Percentiles rank a stretch among this genome's conserved stretches.
phyloP scores from a whole-genome alignment of 2,329 filamentous ascomycete species.

The Aspergillus clavatus region DNA sequence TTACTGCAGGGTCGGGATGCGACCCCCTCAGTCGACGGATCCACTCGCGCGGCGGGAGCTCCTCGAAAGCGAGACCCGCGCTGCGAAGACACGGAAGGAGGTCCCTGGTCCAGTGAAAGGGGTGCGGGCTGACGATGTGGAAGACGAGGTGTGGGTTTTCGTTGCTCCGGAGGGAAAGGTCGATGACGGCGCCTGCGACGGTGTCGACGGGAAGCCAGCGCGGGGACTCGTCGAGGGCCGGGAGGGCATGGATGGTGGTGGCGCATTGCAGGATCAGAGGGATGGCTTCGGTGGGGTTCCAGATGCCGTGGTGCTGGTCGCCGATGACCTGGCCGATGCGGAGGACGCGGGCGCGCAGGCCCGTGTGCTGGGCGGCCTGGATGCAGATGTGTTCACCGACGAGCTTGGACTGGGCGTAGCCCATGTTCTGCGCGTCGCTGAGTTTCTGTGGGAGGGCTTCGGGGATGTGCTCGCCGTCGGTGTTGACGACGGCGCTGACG shows the following conservation, averaged over 20 bases:
- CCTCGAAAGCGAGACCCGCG: constrained; percentile 35
- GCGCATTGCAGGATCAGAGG: constrained; percentile 49
- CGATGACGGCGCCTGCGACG: constrained; percentile 34
- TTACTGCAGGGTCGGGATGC: constrained; percentile 46
- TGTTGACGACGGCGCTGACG: constrained; percentile 40
- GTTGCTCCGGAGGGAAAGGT: constrained; percentile 23
- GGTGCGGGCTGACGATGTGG: constrained; percentile 50
- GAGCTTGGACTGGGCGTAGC: constrained; percentile 40
- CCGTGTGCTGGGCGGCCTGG: constrained; percentile 16
- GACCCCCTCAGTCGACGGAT: constrained; percentile 38
- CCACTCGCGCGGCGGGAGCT: constrained; percentile 24
- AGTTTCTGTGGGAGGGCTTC: constrained; percentile 34
- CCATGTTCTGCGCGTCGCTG: constrained; percentile 38
- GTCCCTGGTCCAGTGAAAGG: constrained; percentile 50
- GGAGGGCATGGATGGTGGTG: constrained; percentile 42
- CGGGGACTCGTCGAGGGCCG: constrained; percentile 42
- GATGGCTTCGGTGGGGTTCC: constrained; percentile 38
- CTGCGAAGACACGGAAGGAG: constrained; percentile 51
- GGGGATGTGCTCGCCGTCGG: constrained; percentile 21
- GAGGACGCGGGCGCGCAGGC: constrained; percentile 22
- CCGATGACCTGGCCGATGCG: constrained; percentile 35
- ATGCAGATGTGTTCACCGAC: constrained; percentile 30
- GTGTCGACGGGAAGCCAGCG: constrained; percentile 45
- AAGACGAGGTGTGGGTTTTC: too few species aligned
- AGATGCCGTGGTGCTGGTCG: constrained; percentile 22